These are phyloP conservation scores for Diplocarpon rosae DNA, from an alignment of 2,329 filamentous ascomycete species.

Conservation along the genomic window DNA sequence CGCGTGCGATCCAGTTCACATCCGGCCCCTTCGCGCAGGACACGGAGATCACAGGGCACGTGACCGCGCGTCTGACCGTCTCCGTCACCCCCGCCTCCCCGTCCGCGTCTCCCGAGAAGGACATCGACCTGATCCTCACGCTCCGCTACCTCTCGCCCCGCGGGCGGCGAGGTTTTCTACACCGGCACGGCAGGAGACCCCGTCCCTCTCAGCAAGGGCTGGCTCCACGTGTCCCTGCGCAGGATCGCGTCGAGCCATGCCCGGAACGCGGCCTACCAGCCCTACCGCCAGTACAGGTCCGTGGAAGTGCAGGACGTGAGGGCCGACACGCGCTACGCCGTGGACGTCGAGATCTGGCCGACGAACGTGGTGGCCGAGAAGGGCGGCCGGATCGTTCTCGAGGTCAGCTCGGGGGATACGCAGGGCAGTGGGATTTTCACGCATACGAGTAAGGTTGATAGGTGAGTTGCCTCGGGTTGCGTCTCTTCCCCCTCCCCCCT, in stretches of 20 bases:
- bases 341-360: constrained; percentile 55
- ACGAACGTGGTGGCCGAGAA: constrained; percentile 46
- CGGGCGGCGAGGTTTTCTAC: constrained; percentile 48
- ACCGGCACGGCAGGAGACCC: constrained; percentile 55
- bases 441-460: constrained; percentile 35
- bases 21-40: constrained; percentile 47
- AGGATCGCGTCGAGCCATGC: constrained; percentile 33
- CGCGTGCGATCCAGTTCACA: constrained; percentile 45
- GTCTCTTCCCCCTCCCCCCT: background rate
- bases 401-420: constrained; percentile 45
- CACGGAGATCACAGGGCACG: constrained; percentile 59
- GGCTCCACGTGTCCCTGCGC: constrained; percentile 47
- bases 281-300: constrained; percentile 41
- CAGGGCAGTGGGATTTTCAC: constrained; percentile 47
- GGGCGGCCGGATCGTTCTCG: constrained; percentile 43
- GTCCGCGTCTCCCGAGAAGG: constrained; percentile 20
- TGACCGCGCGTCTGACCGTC: constrained; percentile 52
- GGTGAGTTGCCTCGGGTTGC: background rate
- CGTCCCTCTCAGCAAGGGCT: constrained; percentile 52
- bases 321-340: constrained; percentile 42
- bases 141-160: constrained; percentile 43
- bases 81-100: constrained; percentile 36
- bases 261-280: constrained; percentile 31
- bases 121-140: constrained; percentile 55
- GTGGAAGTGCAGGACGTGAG: constrained; percentile 45